These are phyloP conservation scores for Saccharomyces hybrid DNA, from an alignment of 1,139 yeast species.

Conservation along the genomic window DNA sequence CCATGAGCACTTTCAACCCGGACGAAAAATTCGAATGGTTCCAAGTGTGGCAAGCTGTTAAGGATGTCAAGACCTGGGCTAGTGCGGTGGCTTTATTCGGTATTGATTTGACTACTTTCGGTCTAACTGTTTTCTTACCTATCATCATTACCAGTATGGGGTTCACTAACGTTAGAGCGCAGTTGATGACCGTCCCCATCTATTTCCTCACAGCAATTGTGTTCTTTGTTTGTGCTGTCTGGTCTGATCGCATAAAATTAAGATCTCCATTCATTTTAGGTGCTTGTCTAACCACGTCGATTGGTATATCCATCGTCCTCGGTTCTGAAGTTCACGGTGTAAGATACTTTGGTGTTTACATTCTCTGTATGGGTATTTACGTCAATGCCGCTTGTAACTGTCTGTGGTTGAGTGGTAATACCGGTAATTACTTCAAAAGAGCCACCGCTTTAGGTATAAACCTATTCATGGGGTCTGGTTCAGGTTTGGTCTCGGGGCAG, in stretches of 20 bases:
- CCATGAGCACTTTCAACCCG: slow-evolving; percentile 33
- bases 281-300: slow-evolving; percentile 33
- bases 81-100: slow-evolving; percentile 41
- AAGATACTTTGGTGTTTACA: slow-evolving; percentile 43
- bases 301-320: slow-evolving; percentile 38
- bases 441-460: slow-evolving; percentile 41
- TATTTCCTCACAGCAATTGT: slow-evolving; percentile 39
- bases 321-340: slow-evolving; percentile 33
- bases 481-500: slow-evolving; percentile 44
- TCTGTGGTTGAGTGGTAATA: slow-evolving; percentile 41
- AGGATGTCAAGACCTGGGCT: slow-evolving; percentile 37
- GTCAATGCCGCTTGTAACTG: slow-evolving; percentile 39
- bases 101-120: slow-evolving; percentile 41
- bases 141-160: slow-evolving; percentile 42
- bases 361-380: slow-evolving; percentile 38
- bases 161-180: slow-evolving; percentile 38
- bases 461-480: slow-evolving; percentile 39
- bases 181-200: slow-evolving; percentile 44
- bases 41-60: slow-evolving; percentile 36
- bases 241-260: slow-evolving; percentile 37
- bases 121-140: slow-evolving; percentile 44
- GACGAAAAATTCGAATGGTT: slow-evolving; percentile 37
- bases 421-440: slow-evolving; percentile 41
- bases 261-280: slow-evolving; percentile 35
- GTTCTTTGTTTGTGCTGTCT: slow-evolving; percentile 34